Base-by-base conservation (phyloP, 768 basidiomycete species). In the Daedalea quercina region DNA sequence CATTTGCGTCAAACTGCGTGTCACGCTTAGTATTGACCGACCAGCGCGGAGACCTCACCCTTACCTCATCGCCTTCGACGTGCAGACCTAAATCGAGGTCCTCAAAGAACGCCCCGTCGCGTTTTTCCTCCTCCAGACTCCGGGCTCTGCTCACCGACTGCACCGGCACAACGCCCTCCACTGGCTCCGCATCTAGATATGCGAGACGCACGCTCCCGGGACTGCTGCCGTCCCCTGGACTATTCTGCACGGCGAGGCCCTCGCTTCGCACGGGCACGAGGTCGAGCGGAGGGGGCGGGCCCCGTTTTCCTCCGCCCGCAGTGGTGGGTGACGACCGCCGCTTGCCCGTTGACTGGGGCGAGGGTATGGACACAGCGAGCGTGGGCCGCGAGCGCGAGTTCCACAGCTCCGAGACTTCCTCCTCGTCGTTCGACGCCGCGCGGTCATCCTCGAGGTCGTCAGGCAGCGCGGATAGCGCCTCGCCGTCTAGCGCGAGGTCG, bases 1-100 rank as follows among this genome's bases (percentile, higher is more conserved):
- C 88, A 58, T 80, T 72, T 43, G 81, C 78, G 54, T 87, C 84
- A 58, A 77, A 84, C 85, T 88, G 59, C 20, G 24, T 48, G 28
- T 50, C 37, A 45, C 43, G 55, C 58, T 62, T 54, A 67, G 60
- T 33, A 67, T 72, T 37, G 66, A 15, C 17, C 37, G 28, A 6
- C 7, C 13, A 40, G 7, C 37, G 6, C 24, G 20, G 40, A 8
- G 23, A 3, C 23, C 4, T 40, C 15, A 15, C 28, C 28, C 51
- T 37, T 40, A 67, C 66, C 69, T 65, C 66, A 50, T 73, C 69
- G 11, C 73, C 75, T 24, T 73, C 72, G n/a, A 73, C 67, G 23
- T 68, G 68, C 53, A 77, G 61, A 6, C 73, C 76, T 20, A 77
- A 66, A 54, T 77, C 70, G 33, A 77, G 59, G 44, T 75, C 73